Conservation (phyloP, 139 green algal species). For the Yamagishiella unicocca region DNA sequence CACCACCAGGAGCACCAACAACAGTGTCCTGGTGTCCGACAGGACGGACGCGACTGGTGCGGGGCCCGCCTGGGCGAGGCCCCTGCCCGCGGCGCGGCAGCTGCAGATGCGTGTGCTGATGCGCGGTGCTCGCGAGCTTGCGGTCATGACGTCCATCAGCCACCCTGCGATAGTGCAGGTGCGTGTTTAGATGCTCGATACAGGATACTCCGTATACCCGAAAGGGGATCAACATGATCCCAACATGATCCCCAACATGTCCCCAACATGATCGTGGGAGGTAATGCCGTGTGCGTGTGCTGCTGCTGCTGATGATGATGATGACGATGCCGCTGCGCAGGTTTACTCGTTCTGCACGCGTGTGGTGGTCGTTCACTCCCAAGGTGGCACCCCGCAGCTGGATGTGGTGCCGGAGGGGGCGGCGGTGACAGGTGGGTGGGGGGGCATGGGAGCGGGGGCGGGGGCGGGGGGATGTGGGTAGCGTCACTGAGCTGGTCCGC, state of each 20-base stretch:
- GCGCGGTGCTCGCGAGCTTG: constrained; percentile 34
- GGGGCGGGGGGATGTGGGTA: too few species aligned
- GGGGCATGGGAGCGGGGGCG: too few species aligned
- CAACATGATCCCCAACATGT: too few species aligned
- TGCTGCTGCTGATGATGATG: too few species aligned
- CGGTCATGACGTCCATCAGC: constrained; percentile 14
- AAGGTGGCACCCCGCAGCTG: not conserved
- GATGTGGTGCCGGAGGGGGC: constrained; percentile 9
- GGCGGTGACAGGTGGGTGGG: not conserved
- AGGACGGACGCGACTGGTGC: too few species aligned
- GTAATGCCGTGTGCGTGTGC: too few species aligned
- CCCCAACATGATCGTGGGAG: too few species aligned
- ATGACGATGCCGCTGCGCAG: not conserved
- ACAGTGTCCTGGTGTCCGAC: too few species aligned
- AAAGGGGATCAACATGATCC: too few species aligned
- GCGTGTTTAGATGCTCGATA: not conserved
- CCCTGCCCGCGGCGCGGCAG: not conserved
- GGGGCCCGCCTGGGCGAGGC: too few species aligned
- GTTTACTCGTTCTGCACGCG: constrained; percentile 41
- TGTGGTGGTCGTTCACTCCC: not conserved
- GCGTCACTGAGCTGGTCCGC: too few species aligned
- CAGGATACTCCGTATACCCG: not conserved
- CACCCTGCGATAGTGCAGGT: constrained; percentile 37
- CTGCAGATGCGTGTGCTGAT: not conserved
- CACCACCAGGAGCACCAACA: too few species aligned